A percentile compares a stretch with the other conserved stretches of the same genome.
phyloP scores from a whole-genome alignment of 2,329 filamentous ascomycete genomes.

The Colletotrichum brevisporum region DNA sequence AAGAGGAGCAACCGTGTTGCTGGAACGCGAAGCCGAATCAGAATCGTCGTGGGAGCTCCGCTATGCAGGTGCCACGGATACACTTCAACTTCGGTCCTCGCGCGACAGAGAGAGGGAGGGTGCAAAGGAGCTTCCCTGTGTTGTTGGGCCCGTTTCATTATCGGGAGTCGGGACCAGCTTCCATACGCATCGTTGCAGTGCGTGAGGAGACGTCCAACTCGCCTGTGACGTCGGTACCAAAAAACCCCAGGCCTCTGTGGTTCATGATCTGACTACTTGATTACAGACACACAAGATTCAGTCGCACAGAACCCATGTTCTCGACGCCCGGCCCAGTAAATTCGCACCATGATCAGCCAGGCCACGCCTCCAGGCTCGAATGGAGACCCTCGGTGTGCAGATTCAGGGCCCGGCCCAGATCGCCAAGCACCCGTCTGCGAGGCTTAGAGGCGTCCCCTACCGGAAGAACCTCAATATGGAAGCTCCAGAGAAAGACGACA shows the following conservation, averaged over 20 bases:
- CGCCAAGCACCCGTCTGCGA: slow-evolving; percentile 10
- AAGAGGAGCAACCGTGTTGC: slow-evolving; percentile 14
- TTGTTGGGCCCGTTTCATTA: slow-evolving; percentile 5
- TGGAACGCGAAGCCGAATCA: slow-evolving; percentile 23
- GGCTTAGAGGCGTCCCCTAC: slow-evolving; percentile 3
- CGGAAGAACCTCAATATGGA: slow-evolving; percentile 14
- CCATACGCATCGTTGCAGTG: slow-evolving; percentile 1
- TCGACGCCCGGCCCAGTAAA: slow-evolving; percentile 2
- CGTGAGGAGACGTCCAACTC: slow-evolving; percentile 1
- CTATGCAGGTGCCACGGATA: slow-evolving; percentile 23
- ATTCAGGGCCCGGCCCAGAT: slow-evolving; percentile 10
- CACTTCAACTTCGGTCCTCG: neutral
- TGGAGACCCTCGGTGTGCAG: slow-evolving; percentile 17
- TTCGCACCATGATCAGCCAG: neutral
- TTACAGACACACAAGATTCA: neutral
- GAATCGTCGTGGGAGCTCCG: slow-evolving; percentile 15
- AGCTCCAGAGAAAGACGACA: slow-evolving; percentile 4
- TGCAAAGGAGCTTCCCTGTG: neutral
- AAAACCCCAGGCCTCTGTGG: neutral
- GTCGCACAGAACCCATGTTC: neutral
- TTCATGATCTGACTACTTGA: slow-evolving; percentile 29
- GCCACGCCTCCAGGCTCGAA: neutral
- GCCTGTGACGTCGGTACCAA: slow-evolving; percentile 32
- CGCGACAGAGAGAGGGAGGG: neutral
- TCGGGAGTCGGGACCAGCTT: neutral